Base-by-base conservation (phyloP, 306 rosid genomes). In the Canavalia ensiformis region DNA sequence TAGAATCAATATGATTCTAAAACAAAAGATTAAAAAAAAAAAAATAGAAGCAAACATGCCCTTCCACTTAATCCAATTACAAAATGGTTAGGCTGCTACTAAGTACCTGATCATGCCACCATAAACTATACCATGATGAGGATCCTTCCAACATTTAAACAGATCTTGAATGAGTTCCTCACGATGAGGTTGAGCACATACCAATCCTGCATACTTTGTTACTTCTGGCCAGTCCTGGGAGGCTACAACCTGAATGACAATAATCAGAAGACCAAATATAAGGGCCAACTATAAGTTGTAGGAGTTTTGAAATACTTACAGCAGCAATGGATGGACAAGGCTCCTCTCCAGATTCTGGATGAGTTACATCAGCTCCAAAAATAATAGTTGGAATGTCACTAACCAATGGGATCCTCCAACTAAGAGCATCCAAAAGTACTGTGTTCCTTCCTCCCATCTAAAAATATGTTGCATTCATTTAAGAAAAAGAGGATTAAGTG, bases 201-300 rank as follows among this genome's bases (percentile, higher is more conserved):
- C 95, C 57, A 92, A 79, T 54, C 97, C 97, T 31, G 95, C 95
- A 84, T 92, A 90, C 60, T 89, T 92, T 34, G 93, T 89, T 67
- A 92, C 89, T 85, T 90, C 97, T 30, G 97, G 97, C 97, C 97
- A 92, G 80, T 92, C 97, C 81, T 90, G 97, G 67, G 95, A 92
- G 45, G 97, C 95, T 80, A 92, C 95, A 75, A 92, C 95, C 97
- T 92, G 86, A 65, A 64, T 55, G 59, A 74, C 66, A 64, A 62
- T 64, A 81, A 58, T 78, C 78, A 81, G 52, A 66, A 68, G 56
- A 72, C 76, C 49, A 68, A 83, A 60, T 35, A 58, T 34, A 34
- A 47, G 47, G 52, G 5, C n/a, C n/a, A 64, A 28, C 29, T 55
- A 62, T 58, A 55, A 78, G 54, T 58, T 66, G 6, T 39, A 41